Percentiles rank a stretch among this genome's conserved stretches.
Conservation (phyloP, 768 basidiomycete species). For the Suillus hirtellus region DNA sequence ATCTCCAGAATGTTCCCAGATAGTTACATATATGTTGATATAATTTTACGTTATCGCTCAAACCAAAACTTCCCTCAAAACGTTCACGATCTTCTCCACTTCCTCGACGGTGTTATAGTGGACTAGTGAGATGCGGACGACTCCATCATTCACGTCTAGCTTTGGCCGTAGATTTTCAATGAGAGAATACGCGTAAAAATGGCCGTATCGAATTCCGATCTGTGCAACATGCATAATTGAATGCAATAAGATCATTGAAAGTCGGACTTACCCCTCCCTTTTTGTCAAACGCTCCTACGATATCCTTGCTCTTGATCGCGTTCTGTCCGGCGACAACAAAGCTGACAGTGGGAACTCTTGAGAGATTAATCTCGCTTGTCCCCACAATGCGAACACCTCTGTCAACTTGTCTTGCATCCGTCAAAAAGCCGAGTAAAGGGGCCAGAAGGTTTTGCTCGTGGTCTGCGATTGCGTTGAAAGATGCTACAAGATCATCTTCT, state of each 20-base stretch:
- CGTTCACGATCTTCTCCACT: constrained; percentile 56
- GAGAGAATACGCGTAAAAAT: constrained; percentile 75
- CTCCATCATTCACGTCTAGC: constrained; percentile 60
- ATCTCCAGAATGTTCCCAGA: neutral
- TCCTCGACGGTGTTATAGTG: constrained; percentile 81
- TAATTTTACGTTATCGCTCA: neutral
- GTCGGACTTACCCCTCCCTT: constrained; percentile 54
- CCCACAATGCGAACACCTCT: constrained; percentile 73
- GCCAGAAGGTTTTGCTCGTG: constrained; percentile 63
- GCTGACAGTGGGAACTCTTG: constrained; percentile 66
- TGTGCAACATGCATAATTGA: constrained; percentile 27
- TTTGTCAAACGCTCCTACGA: constrained; percentile 66
- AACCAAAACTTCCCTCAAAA: constrained; percentile 52
- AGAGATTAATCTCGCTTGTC: constrained; percentile 42
- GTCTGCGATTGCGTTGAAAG: constrained; percentile 56
- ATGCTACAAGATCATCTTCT: constrained; percentile 43
- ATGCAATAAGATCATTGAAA: neutral
- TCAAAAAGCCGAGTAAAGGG: constrained; percentile 57
- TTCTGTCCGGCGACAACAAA: constrained; percentile 67
- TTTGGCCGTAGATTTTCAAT: constrained; percentile 54
- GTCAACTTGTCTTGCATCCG: constrained; percentile 44
- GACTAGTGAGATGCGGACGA: constrained; percentile 74
- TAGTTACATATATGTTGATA: neutral
- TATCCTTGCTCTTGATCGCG: constrained; percentile 56
- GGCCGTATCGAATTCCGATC: constrained; percentile 79